Base-by-base conservation (phyloP, 345 rosid species). In the Limnanthes douglasii region DNA sequence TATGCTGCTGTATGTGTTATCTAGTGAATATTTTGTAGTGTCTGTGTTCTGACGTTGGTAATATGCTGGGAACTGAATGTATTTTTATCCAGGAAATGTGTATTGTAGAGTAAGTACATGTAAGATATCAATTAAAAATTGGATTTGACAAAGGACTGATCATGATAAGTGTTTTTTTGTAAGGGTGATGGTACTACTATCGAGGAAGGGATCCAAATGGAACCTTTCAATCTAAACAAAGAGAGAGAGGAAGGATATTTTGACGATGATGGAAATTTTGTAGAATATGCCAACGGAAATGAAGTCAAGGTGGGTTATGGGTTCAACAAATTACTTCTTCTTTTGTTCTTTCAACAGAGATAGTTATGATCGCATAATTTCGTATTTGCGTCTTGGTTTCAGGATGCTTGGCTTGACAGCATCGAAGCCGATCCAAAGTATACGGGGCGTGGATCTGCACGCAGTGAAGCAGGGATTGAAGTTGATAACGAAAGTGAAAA, bases 331-430 rank as follows among this genome's bases (percentile, higher is more conserved):
- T 53, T n/a, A n/a, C 2, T 23, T 24, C 18, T 24, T 2, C 11
- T 13, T 27, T 27, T 6, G 9, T 27, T 13, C 9, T 27, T 27
- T 27, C 2, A 3, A 6, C 5, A 3, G 3, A 27, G 31, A 27
- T 27, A 13, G 31, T 4, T 27, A 13, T n/a, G 1, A n/a, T 45
- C 23, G 33, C 9, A 8, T 15, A 29, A 25, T 33, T 43, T 31
- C 10, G n/a, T n/a, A n/a, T n/a, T 42, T 39, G n/a, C 12, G 39
- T 18, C 26, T 52, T 45, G 18, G 19, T 55, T 64, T 53, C 65
- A 92, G 99, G 99, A 92, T 68, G 85, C 99, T 14, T 92, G 99
- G 99, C 81, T 92, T 52, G 99, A 92, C 53, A 75, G 74, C 48
- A 50, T 81, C 61, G 93, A 69, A 23, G 61, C 28, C 18, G 65